phyloP scores from a whole-genome alignment of 345 rosid species.

The Arabis hirsuta region DNA sequence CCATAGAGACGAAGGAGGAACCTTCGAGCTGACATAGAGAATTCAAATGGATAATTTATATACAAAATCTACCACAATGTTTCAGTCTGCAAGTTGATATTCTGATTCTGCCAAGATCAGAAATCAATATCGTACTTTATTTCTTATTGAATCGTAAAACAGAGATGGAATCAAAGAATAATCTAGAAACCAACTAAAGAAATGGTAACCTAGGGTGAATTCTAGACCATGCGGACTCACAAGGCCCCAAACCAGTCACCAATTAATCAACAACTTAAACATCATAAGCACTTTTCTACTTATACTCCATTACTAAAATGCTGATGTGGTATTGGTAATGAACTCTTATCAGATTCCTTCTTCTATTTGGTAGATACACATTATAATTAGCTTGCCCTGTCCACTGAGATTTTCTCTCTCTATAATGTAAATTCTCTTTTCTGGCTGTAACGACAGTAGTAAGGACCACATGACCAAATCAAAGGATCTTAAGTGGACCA shows the following conservation, averaged over 20 bases:
- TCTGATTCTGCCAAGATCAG: slow-evolving; percentile 1
- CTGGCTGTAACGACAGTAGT: neutral
- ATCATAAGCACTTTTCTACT: neutral
- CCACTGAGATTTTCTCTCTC: neutral
- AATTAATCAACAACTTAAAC: slow-evolving; percentile 4
- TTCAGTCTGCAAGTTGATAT: slow-evolving; percentile 18
- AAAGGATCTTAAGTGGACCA: neutral
- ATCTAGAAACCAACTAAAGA: neutral
- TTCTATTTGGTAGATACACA: neutral
- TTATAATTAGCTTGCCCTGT: neutral
- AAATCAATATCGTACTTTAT: neutral
- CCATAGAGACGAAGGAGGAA: slow-evolving; percentile 6
- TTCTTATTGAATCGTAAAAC: neutral
- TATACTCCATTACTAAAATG: slow-evolving; percentile 2
- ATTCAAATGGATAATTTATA: slow-evolving; percentile 5
- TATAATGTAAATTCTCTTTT: neutral
- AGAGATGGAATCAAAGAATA: slow-evolving; percentile 3
- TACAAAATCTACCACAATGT: slow-evolving; percentile 12
- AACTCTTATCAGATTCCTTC: neutral
- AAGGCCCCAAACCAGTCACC: slow-evolving; percentile 2
- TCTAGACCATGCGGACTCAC: neutral
- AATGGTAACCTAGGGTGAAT: neutral
- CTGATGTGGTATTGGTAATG: neutral
- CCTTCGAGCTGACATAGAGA: neutral
- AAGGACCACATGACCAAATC: slow-evolving; percentile 5